These are phyloP conservation scores for Alternaria panax DNA, from an alignment of 2,329 filamentous ascomycete species.

Conservation along the genomic window DNA sequence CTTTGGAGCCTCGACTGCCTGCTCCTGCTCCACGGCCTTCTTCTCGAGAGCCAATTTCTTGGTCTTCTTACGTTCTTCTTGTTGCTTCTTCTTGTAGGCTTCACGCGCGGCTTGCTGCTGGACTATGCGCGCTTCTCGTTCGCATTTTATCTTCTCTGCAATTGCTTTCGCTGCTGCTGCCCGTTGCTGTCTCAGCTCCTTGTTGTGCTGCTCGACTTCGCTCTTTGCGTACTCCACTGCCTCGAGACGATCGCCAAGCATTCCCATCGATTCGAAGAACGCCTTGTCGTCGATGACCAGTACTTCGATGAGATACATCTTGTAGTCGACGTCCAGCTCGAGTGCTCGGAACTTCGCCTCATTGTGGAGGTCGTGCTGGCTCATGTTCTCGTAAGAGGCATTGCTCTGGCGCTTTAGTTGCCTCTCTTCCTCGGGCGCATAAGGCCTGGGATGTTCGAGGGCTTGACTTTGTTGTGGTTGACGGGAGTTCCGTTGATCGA, in stretches of 20 bases:
- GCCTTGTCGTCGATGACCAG: background rate
- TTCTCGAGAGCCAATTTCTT: background rate
- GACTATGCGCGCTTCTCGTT: background rate
- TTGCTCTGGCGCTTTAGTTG: background rate
- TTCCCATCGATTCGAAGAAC: background rate
- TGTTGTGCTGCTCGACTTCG: background rate
- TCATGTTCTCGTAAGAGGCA: background rate
- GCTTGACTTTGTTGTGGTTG: background rate
- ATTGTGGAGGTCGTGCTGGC: background rate
- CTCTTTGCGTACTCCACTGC: conserved; percentile 2
- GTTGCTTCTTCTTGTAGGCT: background rate
- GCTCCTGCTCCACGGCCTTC: background rate
- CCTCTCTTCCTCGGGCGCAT: background rate
- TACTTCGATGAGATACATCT: background rate
- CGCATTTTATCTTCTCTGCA: background rate
- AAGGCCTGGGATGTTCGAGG: background rate
- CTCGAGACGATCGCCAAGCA: background rate
- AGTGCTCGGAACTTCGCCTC: background rate
- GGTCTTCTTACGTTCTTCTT: background rate
- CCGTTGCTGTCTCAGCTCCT: background rate
- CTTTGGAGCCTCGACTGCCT: background rate
- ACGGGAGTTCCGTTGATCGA: background rate
- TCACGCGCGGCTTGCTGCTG: background rate
- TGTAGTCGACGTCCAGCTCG: background rate
- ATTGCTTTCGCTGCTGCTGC: background rate